Evolutionary conservation across 441 rosid species (phyloP), one percentile per base, ranked within the genome.

Genomic region (Erysimum pusillum): DNA sequence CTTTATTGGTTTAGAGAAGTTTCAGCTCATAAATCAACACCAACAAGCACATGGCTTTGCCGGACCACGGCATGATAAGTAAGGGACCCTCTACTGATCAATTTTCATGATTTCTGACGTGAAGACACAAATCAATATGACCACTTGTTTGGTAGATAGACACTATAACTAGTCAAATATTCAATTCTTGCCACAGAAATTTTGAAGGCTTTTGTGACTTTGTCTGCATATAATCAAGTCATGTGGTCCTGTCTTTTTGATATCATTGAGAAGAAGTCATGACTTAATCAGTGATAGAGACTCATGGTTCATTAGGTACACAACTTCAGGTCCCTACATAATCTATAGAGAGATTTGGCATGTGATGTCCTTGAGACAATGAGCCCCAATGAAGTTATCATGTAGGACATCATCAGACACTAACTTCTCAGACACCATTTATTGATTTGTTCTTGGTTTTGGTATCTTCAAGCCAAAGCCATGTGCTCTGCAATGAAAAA

Each of bases 31-130:
- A 61, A 39, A 51, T 22, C 8, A 22, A 59, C 65, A 51, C 60
- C 73, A 72, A 67, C 73, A 45, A 78, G 74, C 77, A 78, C 81
- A 78, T 78, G 81, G 81, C 52, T 73, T 67, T 78, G 74, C 78
- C 70, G 77, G 81, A 78, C 77, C 81, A 67, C 81, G 65, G 77
- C 41, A 49, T 71, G 69, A 66, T 72, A 60, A 11, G 51, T 15
- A 71, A 58, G 77, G 81, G 65, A n/a, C n/a, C 77, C 81, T 48
- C 35, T 60, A 34, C 18, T 78, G 36, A 67, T 64, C 56, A 64
- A 49, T 67, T 7, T 63, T 71, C 59, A 63, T 71, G 38, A 44
- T 69, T 64, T 64, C 17, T 71, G 77, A 71, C 58, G 68, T 71
- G 73, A 51, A 49, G 58, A 71, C 73, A 51, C 14, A 71, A 49